A percentile compares a stretch with the other conserved stretches of the same genome.
phyloP scores from a whole-genome alignment of 768 basidiomycete genomes.

The Dentipellis fragilis region DNA sequence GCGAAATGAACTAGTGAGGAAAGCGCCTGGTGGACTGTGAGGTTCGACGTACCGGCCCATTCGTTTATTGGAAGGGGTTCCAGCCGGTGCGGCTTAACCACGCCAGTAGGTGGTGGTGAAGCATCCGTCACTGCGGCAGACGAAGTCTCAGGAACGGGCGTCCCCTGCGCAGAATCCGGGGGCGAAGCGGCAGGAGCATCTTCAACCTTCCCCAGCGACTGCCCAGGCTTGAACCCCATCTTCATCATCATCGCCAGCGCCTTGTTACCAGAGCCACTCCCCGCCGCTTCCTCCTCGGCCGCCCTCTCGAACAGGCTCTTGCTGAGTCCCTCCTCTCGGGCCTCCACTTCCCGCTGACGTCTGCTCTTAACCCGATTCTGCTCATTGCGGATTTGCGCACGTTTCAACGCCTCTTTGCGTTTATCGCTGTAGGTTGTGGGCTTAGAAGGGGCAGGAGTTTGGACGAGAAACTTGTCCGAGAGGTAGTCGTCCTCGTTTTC shows the following conservation, averaged over 20 bases:
- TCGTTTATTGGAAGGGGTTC: conserved; percentile 71
- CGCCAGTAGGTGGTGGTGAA: neutral
- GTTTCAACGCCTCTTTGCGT: conserved; percentile 54
- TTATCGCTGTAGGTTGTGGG: conserved; percentile 62
- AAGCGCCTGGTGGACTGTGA: neutral
- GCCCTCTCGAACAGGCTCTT: conserved; percentile 77
- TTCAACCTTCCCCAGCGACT: conserved; percentile 51
- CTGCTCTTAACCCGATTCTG: conserved; percentile 55
- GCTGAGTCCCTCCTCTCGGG: conserved; percentile 67
- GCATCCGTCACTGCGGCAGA: neutral
- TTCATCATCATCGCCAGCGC: conserved; percentile 87
- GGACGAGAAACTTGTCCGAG: conserved; percentile 73
- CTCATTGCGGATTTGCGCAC: conserved; percentile 54
- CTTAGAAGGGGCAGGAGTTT: conserved; percentile 23
- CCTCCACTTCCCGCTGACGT: conserved; percentile 61
- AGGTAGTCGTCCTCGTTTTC: conserved; percentile 80
- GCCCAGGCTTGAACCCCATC: conserved; percentile 86
- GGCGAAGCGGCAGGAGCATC: conserved; percentile 7
- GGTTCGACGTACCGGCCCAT: conserved; percentile 58
- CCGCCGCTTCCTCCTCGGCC: conserved; percentile 45
- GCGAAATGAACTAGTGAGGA: conserved; percentile 3
- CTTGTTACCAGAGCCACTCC: conserved; percentile 50
- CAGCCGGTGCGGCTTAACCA: conserved; percentile 29
- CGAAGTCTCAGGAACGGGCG: neutral
- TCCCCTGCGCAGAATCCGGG: neutral